Base-by-base conservation (phyloP, 257 asterid species). In the Linaria vulgaris region DNA sequence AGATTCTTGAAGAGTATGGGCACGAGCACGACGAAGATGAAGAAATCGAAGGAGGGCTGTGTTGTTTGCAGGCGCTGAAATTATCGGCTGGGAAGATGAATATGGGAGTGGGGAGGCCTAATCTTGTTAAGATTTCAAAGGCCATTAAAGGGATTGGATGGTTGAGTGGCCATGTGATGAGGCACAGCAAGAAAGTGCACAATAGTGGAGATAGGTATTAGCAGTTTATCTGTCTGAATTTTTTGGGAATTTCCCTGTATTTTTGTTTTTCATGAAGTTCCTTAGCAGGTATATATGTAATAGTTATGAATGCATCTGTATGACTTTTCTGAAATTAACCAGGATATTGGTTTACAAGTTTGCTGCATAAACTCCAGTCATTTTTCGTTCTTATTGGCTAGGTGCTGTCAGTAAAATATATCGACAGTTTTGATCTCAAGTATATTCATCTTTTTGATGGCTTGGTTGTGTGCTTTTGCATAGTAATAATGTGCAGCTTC, bases 121-220 rank as follows among this genome's bases (percentile, higher is more conserved):
- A 85, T 64, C 82, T 94, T 34, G 78, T 76, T 6, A 94, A 77
- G 87, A 70, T 92, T 48, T 65, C 97, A 0, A 92, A 87, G 73
- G 97, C 90, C 53, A 79, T 92, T 34, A 89, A 77, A 78, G 95
- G 97, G 55, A 43, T 89, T 56, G 94, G 97, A 21, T 94, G 99
- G 99, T 50, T 92, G 77, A 90, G 80, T 62, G 70, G 76, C 9
- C 41, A 34, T 39, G 76, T 74, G 37, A 77, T 68, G 66, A 87
- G 77, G 82, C 80, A 78, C 23, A 84, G 83, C 83, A 87, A 92
- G 86, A 94, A 85, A 83, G 96, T 88, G 69, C 95, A 88, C 56
- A 77, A 86, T 63, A 77, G 73, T 66, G 87, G 84, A n/a, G 82
- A 78, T 69, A 76, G 78, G 51, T 75, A 55, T n/a, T 78, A 57